phyloP scores from a whole-genome alignment of 306 rosid species.

The Begonia peltatifolia region DNA sequence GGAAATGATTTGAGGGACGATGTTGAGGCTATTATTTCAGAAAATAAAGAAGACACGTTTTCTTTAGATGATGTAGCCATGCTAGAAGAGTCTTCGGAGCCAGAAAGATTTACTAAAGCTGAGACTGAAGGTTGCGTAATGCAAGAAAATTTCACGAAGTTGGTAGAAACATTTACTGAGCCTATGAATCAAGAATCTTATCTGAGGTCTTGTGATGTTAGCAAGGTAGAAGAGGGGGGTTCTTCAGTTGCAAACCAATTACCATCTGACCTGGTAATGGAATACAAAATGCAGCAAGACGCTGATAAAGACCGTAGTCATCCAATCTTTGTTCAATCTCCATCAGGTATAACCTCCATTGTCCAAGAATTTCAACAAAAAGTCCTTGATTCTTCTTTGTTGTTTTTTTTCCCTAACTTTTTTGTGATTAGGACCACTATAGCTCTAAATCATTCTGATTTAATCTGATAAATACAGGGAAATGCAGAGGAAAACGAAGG shows the following conservation, averaged over 20 bases:
- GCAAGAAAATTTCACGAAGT: no score
- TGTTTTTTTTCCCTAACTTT: background rate
- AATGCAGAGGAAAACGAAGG: constrained; percentile 27
- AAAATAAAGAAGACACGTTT: constrained; percentile 13
- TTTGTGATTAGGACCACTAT: no score
- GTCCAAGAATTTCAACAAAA: background rate
- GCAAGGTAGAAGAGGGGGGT: constrained; percentile 15
- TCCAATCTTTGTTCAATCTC: constrained; percentile 14
- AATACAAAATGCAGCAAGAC: constrained; percentile 22
- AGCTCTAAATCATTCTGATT: background rate
- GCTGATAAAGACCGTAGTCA: constrained; percentile 6
- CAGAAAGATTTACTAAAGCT: constrained; percentile 12
- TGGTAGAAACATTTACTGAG: background rate
- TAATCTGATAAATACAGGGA: constrained; percentile 25
- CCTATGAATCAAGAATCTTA: constrained; percentile 19
- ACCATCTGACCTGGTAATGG: constrained; percentile 20
- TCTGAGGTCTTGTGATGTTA: constrained; percentile 12
- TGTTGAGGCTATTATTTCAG: constrained; percentile 13
- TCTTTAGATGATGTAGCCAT: constrained; percentile 10
- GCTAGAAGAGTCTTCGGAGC: constrained; percentile 13
- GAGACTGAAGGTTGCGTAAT: constrained; percentile 8
- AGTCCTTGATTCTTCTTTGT: constrained; percentile 1
- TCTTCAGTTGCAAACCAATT: constrained; percentile 11
- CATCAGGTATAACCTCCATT: constrained; percentile 25
- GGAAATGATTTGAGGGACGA: constrained; percentile 11